Base-by-base conservation (phyloP, 1,139 yeast genomes). In the Torulaspora globosa region DNA sequence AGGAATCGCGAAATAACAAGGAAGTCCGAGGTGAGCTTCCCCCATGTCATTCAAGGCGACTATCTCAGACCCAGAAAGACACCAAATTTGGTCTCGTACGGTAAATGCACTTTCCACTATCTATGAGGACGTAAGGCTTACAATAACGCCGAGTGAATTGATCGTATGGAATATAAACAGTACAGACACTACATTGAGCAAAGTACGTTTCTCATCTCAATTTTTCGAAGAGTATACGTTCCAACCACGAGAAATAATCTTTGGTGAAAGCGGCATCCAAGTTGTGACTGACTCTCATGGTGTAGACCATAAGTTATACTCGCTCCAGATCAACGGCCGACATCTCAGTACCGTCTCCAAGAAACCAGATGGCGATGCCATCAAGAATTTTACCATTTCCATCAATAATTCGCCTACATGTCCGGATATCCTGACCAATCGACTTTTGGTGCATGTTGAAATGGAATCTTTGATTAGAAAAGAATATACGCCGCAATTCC, bases 401-500 rank as follows among this genome's bases (percentile, higher is more conserved):
- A 53, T 70, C 2, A 60, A 64, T 46, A 64, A 64, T 26, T 56
- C 60, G 1, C 49, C 60, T 1, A 50, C 55, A 11, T 64, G 68
- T 46, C 59, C 66, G 8, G 67, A 65, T 36, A 48, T 58, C 5
- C 31, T 62, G n/a, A 62, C 64, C 43, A 75, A 68, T 54, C 71
- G 75, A 51, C 56, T 80, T 11, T 64, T 75, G 39, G 69, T 79
- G 16, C 77, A 73, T 47, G 71, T 79, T 21, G 72, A 71, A 43
- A 75, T 79, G 30, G 75, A 72, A 46, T 74, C 74, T 14, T 52
- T 75, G 49, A 74, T 80, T 38, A 63, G 74, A 38, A 80, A 79
- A 55, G 79, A 76, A 55, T 79, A 74, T 55, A 76, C 75, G 50
- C 75, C 82, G 1, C 70, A 67, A 48, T 78, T 74, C 51, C 72